Evolutionary conservation across 306 rosid species (phyloP), one percentile per base, ranked within the genome.

Genomic region (Rosa persica): DNA sequence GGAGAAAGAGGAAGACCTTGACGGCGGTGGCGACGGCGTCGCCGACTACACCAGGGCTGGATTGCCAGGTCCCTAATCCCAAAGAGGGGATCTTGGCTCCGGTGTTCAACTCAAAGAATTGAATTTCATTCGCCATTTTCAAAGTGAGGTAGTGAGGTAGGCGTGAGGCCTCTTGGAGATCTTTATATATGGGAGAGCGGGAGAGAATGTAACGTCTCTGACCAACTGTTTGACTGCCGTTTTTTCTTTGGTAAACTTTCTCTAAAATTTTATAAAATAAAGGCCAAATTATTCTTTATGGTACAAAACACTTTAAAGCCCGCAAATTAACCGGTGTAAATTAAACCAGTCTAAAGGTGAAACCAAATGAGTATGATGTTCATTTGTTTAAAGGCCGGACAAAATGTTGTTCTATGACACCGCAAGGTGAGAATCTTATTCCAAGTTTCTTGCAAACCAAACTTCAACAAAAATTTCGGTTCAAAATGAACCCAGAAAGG

Each of bases 21-120:
- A 88, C 30, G 74, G 93, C 98, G 30, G 88, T 70, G 64, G 87
- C 42, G 17, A 93, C 74, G 16, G 92, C 90, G 9, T 82, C 76
- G 16, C 75, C 87, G 46, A 91, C 83, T 23, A 88, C 73, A 16
- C 89, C 93, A 58, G 89, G 92, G 43, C 78, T 75, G 47, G 92
- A 85, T 43, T 57, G 95, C 92, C 92, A 89, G 11, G 98, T 91
- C 11, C 98, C 98, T 47, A 93, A 83, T 38, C 92, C 95, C 1
- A 91, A 73, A 0, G 92, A 90, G 17, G 97, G 97, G 1, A 93
- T 91, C 78, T 85, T 88, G 8, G 97, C 92, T 0, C 93, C 97
- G 9, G 89, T 93, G 76, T 90, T 90, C 78, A 93, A 44, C 74
- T 85, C 74, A 52, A 91, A 91, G 75, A 62, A 82, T 5, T 82